A percentile compares a stretch with the other conserved stretches of the same genome.
phyloP scores from a whole-genome alignment of 805 yeast genomes.

The Lachancea quebecensis region DNA sequence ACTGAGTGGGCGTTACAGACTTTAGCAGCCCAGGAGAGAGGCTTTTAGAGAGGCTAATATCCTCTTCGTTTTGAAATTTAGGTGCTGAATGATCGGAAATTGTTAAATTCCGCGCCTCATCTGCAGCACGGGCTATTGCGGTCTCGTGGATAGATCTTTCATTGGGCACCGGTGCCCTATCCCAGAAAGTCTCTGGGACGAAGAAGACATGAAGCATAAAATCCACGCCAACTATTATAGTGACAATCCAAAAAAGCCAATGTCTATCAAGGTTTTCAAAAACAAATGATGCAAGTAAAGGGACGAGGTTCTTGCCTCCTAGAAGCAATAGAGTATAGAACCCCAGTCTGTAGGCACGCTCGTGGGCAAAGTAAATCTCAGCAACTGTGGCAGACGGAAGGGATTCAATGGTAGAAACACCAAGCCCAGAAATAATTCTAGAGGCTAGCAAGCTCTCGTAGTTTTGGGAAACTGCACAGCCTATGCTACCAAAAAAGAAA shows the following conservation, averaged over 20 bases:
- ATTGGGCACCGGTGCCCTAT: slow-evolving; percentile 44
- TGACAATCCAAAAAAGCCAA: slow-evolving; percentile 56
- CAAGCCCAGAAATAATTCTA: slow-evolving; percentile 51
- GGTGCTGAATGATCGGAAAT: no score
- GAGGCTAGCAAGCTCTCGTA: slow-evolving; percentile 51
- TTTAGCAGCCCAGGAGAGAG: background rate
- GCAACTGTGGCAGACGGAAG: slow-evolving; percentile 55
- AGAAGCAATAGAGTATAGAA: slow-evolving; percentile 49
- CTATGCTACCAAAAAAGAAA: slow-evolving; percentile 45
- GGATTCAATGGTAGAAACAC: slow-evolving; percentile 55
- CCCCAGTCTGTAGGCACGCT: slow-evolving; percentile 54
- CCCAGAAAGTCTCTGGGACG: slow-evolving; percentile 64
- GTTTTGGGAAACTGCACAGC: slow-evolving; percentile 45
- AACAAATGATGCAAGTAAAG: slow-evolving; percentile 48
- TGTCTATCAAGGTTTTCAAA: slow-evolving; percentile 44
- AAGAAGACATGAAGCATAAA: slow-evolving; percentile 42
- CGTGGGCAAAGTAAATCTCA: slow-evolving; percentile 54
- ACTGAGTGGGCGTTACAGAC: background rate
- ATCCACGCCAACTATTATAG: slow-evolving; percentile 44
- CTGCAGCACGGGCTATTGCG: slow-evolving; percentile 3
- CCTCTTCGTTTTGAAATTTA: background rate
- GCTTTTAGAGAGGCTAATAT: background rate
- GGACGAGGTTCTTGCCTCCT: slow-evolving; percentile 58
- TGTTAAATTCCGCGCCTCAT: background rate
- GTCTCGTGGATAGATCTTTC: slow-evolving; percentile 38